Evolutionary conservation across 192 early-diverging fungal genomes (phyloP), one percentile per base, ranked within the genome.

Genomic region (Allomyces javanicus): DNA sequence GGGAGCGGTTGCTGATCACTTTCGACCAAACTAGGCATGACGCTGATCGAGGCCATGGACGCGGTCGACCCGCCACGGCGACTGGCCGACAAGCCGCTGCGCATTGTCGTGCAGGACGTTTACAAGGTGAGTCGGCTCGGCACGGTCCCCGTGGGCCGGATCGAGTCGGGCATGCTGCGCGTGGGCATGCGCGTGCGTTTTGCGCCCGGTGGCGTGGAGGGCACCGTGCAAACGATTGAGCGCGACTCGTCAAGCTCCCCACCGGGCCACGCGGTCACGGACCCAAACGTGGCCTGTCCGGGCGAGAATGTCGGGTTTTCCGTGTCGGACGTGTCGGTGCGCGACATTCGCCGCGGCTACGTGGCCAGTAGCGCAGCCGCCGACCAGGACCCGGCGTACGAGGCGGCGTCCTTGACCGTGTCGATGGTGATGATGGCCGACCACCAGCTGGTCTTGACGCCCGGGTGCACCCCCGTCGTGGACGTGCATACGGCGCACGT

Each of bases 121-220:
- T 97, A 97, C 92, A 94, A 94, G 84, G 93, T 94, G 76, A 88
- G 91, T 76, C 87, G 89, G 90, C 88, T 91, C 73, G 94, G 94
- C 75, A 92, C 89, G 68, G 91, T 97, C 44, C 89, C 91, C 68
- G 94, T 93, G 75, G 94, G 94, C 77, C 90, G 91, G 89, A 90
- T 94, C 78, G 90, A 94, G 78, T 91, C 90, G 67, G 92, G 92
- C 86, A 72, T 85, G 74, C 89, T 94, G 85, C 92, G 90, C 83
- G 79, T 89, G 71, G 91, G 91, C 81, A 86, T 89, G 86, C 80
- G 87, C 68, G 86, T 89, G 70, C 85, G 81, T 72, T 94, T 94
- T 75, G 90, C 90, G 66, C 92, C 92, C 68, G 76, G 84, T 72
- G 83, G 81, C 80, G 84, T 90, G 71, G 78, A 87, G 75, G 90